These are phyloP conservation scores for Prunus armeniaca DNA, from an alignment of 306 rosid genomes.

Conservation along the genomic window DNA sequence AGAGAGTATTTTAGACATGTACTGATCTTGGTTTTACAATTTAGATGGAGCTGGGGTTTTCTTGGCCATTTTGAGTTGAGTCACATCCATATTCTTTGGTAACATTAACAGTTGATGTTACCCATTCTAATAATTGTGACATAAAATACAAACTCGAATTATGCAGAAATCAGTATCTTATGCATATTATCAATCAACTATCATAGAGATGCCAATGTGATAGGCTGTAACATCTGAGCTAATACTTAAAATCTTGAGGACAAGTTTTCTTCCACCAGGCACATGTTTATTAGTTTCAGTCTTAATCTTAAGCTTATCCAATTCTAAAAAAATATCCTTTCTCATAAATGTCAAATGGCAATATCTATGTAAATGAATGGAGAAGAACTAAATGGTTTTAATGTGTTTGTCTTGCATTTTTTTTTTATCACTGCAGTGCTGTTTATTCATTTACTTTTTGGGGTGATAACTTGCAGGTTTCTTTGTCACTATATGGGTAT, in stretches of 20 bases:
- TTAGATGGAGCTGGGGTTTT: not conserved
- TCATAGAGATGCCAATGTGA: not conserved
- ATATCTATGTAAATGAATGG: not conserved
- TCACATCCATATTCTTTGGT: not conserved
- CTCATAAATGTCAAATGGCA: not conserved
- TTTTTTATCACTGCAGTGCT: conserved; percentile 9
- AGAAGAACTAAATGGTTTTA: conserved; percentile 1
- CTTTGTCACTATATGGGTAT: conserved; percentile 73
- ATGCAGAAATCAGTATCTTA: not conserved
- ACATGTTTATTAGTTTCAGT: not conserved
- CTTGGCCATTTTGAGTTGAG: not conserved
- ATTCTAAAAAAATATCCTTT: not conserved
- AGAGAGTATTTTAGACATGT: too few species aligned
- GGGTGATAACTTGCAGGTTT: conserved; percentile 58
- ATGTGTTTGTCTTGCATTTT: conserved; percentile 11
- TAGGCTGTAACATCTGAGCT: not conserved
- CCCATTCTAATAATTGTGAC: not conserved
- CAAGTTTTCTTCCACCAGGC: not conserved
- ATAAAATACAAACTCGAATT: not conserved
- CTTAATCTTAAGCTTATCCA: not conserved
- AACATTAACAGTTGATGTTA: not conserved
- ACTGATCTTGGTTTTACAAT: not conserved
- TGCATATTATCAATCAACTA: not conserved
- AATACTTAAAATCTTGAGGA: not conserved
- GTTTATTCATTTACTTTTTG: conserved; percentile 10